Conservation (phyloP, 2,329 filamentous ascomycete genomes). For the Hymenoscyphus scutula region DNA sequence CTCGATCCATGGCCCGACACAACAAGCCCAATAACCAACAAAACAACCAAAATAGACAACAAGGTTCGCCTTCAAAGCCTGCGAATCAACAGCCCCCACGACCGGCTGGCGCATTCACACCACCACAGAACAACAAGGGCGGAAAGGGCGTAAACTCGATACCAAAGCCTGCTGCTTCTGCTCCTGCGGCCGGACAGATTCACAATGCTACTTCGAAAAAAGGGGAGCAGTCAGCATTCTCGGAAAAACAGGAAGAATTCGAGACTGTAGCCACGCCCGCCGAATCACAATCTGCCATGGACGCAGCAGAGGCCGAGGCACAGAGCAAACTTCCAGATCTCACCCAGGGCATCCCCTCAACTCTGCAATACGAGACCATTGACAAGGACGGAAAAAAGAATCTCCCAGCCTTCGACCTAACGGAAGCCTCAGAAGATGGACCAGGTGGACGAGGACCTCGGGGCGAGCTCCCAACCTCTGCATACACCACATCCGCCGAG, state of each 20-base stretch:
- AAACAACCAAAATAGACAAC: slow-evolving; percentile 31
- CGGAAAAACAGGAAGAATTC: slow-evolving; percentile 30
- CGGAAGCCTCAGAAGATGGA: slow-evolving; percentile 41
- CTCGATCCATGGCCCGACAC: slow-evolving; percentile 44
- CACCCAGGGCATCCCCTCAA: slow-evolving; percentile 92
- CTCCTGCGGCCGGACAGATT: slow-evolving; percentile 22
- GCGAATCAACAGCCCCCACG: slow-evolving; percentile 19
- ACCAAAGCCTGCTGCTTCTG: slow-evolving; percentile 1
- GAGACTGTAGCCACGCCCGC: slow-evolving; percentile 37
- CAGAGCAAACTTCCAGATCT: slow-evolving; percentile 76
- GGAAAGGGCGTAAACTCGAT: slow-evolving; percentile 10
- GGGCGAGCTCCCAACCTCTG: slow-evolving; percentile 69
- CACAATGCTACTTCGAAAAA: slow-evolving; percentile 19
- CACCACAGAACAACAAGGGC: slow-evolving; percentile 21
- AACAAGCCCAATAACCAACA: slow-evolving; percentile 33
- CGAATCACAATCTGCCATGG: slow-evolving; percentile 36
- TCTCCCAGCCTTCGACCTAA: slow-evolving; percentile 45
- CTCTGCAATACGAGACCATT: slow-evolving; percentile 72
- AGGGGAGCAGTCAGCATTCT: slow-evolving; percentile 23
- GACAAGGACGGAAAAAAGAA: slow-evolving; percentile 35
- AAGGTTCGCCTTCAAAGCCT: slow-evolving; percentile 24
- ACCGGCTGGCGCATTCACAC: slow-evolving; percentile 22
- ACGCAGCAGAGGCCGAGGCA: slow-evolving; percentile 44
- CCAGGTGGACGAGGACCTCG: slow-evolving; percentile 53
- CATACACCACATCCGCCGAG: slow-evolving; percentile 89